phyloP scores from a whole-genome alignment of 1,139 yeast species.

The Arxiozyma slooffiae region DNA sequence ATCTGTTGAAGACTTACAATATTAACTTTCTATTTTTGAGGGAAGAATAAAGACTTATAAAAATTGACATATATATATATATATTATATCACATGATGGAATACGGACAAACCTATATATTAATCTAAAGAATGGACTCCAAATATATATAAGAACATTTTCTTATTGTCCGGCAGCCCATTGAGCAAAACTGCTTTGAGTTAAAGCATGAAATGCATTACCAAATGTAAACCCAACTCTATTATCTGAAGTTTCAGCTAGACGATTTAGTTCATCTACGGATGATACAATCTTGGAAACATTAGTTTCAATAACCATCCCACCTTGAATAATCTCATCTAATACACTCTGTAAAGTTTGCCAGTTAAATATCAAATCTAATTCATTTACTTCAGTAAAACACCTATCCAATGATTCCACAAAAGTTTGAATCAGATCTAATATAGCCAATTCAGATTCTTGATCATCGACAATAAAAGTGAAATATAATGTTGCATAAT shows the following conservation, averaged over 20 bases:
- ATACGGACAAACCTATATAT: neutral
- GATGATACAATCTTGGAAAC: constrained; percentile 76
- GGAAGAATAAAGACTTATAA: constrained; percentile 6
- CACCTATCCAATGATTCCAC: constrained; percentile 91
- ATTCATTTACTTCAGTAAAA: constrained; percentile 87
- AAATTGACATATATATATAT: neutral
- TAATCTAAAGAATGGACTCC: neutral
- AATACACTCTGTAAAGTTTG: constrained; percentile 87
- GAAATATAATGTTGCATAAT: constrained; percentile 88
- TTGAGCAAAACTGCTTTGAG: constrained; percentile 25
- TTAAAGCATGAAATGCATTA: constrained; percentile 27
- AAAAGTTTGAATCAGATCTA: constrained; percentile 91
- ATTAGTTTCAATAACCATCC: constrained; percentile 96
- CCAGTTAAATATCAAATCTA: constrained; percentile 95
- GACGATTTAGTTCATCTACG: constrained; percentile 35
- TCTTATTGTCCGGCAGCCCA: constrained; percentile 30
- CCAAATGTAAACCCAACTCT: constrained; percentile 19
- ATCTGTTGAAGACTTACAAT: constrained; percentile 10
- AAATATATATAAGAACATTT: neutral
- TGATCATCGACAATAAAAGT: constrained; percentile 94
- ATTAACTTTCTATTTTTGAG: constrained; percentile 11
- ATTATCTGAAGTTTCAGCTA: constrained; percentile 20
- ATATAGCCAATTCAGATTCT: constrained; percentile 86
- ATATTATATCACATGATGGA: neutral
- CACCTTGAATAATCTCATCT: constrained; percentile 92